phyloP scores from a whole-genome alignment of 306 rosid genomes.

The Urtica urens region DNA sequence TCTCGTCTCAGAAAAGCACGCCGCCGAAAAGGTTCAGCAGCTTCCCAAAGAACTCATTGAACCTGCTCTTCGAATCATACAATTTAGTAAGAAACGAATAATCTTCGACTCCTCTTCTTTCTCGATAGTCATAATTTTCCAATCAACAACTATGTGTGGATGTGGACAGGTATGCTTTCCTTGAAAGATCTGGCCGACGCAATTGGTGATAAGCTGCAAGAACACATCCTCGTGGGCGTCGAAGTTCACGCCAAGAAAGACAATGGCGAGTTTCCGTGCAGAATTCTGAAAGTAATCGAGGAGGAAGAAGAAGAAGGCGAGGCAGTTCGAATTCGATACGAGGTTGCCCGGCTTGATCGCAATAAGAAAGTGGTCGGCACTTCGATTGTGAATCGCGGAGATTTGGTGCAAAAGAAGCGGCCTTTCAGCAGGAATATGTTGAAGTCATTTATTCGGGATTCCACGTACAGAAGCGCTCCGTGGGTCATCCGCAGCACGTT shows the following conservation, averaged over 20 bases:
- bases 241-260: conserved; percentile 65
- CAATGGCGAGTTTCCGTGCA: conserved; percentile 42
- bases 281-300: conserved; percentile 45
- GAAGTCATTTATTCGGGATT: conserved; percentile 87
- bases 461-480: conserved; percentile 78
- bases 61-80: conserved; percentile 63
- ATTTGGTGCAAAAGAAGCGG: conserved; percentile 61
- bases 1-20: conserved; percentile 67
- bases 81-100: conserved; percentile 58
- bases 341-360: conserved; percentile 73
- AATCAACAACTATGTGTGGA: background rate
- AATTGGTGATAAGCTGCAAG: conserved; percentile 56
- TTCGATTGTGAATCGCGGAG: conserved; percentile 31
- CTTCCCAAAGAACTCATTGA: conserved; percentile 67
- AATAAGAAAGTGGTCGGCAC: conserved; percentile 44
- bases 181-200: conserved; percentile 75
- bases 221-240: conserved; percentile 52
- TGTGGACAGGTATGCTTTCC: conserved; percentile 61
- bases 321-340: conserved; percentile 31
- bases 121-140: background rate
- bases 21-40: conserved; percentile 74
- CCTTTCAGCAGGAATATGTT: conserved; percentile 64
- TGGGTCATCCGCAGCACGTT: conserved; percentile 80
- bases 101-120: background rate
- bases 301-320: conserved; percentile 35